phyloP scores from a whole-genome alignment of 306 rosid genomes.

The Cucurbita ficifolia region DNA sequence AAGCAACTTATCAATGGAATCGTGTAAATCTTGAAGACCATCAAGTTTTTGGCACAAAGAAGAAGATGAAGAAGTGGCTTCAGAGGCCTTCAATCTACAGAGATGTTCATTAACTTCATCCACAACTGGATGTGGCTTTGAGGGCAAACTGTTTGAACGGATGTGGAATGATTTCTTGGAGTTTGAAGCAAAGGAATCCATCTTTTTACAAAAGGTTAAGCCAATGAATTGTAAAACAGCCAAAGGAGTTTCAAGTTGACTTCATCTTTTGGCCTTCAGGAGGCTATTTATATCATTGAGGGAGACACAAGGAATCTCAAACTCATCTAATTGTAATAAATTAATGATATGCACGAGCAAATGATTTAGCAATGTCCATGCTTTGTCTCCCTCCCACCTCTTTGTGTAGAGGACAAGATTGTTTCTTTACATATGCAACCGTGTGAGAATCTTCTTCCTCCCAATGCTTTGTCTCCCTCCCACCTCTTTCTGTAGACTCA shows the following conservation, averaged over 20 bases:
- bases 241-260: background rate
- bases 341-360: background rate
- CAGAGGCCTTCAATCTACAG: conserved; percentile 5
- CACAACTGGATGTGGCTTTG: conserved; percentile 12
- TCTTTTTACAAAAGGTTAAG: background rate
- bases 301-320: conserved; percentile 7
- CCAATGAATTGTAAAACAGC: background rate
- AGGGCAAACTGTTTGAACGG: conserved; percentile 16
- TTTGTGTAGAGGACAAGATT: background rate
- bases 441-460: background rate
- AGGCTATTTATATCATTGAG: background rate
- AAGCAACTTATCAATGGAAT: conserved; percentile 9
- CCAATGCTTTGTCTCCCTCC: background rate
- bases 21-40: conserved; percentile 16
- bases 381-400: conserved; percentile 7
- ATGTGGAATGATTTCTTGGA: conserved; percentile 3
- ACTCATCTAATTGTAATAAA: background rate
- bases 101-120: conserved; percentile 11
- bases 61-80: conserved; percentile 4
- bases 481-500: too few species aligned
- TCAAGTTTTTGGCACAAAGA: conserved; percentile 6
- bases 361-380: background rate
- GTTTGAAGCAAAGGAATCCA: conserved; percentile 2
- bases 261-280: background rate
- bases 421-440: background rate